Evolutionary conservation across 306 rosid species (phyloP), one percentile per base, ranked within the genome.

Genomic region (Malus sylvestris): DNA sequence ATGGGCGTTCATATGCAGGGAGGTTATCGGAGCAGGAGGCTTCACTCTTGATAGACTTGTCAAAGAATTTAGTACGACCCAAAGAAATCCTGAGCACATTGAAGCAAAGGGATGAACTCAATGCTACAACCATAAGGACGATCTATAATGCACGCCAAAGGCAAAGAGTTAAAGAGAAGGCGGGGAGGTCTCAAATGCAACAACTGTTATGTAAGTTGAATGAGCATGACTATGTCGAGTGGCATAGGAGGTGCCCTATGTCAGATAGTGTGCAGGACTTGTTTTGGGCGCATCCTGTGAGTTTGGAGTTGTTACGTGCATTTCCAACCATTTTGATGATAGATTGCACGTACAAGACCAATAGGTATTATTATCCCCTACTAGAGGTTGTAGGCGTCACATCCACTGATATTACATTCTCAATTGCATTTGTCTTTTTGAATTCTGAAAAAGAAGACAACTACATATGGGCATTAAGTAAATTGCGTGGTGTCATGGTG

Each of bases 121-220:
- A 77, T 77, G 71, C 67, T 73, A 72, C 71, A 32, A 73, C 79
- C 10, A 73, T 82, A 59, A 77, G 79, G 65, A 72, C 81, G 6
- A 73, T 77, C 45, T 78, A 82, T 69, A 82, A 82, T 78, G 85
- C 79, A 57, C 59, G 82, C 20, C 76, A 82, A 52, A 74, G 74
- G 60, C 81, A 82, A 67, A 72, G 75, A 52, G 73, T 71, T 14
- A 73, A 53, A 27, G 79, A 72, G 71, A 68, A 60, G 74, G 78
- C 45, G 2, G 76, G 38, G 10, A 62, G 38, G 25, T 79, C 82
- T 33, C 76, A 77, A 49, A 73, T 82, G 79, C 79, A 82, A 82
- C 72, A 72, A 38, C 76, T 77, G 42, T 45, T 78, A 63, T 29
- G 55, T 18, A 76, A 73, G 79, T 73, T 82, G 45, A 30, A 65